Conservation (phyloP, 306 rosid genomes). For the Quercus cerris region DNA sequence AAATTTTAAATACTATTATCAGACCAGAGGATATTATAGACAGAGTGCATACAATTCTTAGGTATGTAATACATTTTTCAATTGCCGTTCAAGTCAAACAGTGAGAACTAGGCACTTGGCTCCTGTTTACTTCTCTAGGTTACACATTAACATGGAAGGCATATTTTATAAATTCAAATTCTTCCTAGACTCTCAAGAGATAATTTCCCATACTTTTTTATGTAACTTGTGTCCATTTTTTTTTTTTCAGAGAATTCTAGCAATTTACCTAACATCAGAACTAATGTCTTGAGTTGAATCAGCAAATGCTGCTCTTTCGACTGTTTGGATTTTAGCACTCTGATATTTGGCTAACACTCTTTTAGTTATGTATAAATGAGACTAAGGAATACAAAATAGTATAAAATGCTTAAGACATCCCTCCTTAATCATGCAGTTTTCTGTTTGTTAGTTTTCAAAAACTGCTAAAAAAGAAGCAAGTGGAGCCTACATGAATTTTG, state of each 20-base stretch:
- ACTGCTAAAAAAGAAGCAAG: neutral
- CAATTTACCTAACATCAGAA: neutral
- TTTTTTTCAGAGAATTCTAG: neutral
- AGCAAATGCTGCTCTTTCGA: neutral
- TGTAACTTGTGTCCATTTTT: neutral
- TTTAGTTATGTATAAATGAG: neutral
- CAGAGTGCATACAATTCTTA: too few species aligned
- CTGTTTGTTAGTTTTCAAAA: neutral
- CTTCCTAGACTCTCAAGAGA: neutral
- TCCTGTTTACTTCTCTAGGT: too few species aligned
- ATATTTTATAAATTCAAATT: neutral
- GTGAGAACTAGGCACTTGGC: too few species aligned
- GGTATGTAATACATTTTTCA: too few species aligned
- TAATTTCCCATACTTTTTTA: neutral
- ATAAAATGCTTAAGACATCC: neutral
- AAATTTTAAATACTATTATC: neutral
- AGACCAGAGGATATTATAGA: too few species aligned
- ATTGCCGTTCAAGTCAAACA: too few species aligned
- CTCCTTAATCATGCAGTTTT: neutral
- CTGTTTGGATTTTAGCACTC: neutral
- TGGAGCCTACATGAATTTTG: neutral
- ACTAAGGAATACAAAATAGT: neutral
- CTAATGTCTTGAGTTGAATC: neutral
- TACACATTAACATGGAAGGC: too few species aligned
- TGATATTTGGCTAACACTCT: neutral